Evolutionary conservation across 106 monocot species (phyloP), one percentile per base, ranked within the genome.

Genomic region (Dactylorhiza incarnata): DNA sequence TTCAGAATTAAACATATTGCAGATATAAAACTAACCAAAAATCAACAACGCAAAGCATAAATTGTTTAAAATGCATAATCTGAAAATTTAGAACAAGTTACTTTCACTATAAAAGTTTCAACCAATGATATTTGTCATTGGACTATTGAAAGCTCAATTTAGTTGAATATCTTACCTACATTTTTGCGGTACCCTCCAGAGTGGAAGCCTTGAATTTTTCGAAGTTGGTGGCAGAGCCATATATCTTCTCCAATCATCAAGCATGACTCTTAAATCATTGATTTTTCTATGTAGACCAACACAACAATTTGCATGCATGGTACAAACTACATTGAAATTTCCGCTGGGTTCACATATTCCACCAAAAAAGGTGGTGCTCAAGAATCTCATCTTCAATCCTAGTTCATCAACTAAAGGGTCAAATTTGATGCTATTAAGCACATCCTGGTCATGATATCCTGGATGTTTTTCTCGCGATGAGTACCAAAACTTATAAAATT

Each of bases 231-330:
- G 75, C 37, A 75, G 65, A 68, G 68, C 74, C 70, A 75, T 75
- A 75, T 68, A 81, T 3, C 6, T 56, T n/a, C 70, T 75, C 75
- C 74, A 81, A 54, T 81, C 69, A 7, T 81, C 69, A 70, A 81
- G 81, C 75, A 81, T 81, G 22, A 75, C 54, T 22, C 26, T 52
- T 44, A 75, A 47, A 48, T 75, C 81, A 75, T 55, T 63, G 23
- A 81, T 75, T 52, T 81, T 81, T 5, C 75, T 53, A 26, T 54
- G 47, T 47, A 81, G 56, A 17, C 81, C 81, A 75, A 81, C 48
- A 75, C 75, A 75, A 45, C 74, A 81, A 70, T 81, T 81, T 45
- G 81, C 75, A 75, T 75, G 81, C 81, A 81, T 81, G 5, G 81
- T 81, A 44, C 81, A 81, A 52, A 75, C 75, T 37, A 55, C 15